Conservation (phyloP, 768 basidiomycete species). For the Suillus fuscotomentosus region DNA sequence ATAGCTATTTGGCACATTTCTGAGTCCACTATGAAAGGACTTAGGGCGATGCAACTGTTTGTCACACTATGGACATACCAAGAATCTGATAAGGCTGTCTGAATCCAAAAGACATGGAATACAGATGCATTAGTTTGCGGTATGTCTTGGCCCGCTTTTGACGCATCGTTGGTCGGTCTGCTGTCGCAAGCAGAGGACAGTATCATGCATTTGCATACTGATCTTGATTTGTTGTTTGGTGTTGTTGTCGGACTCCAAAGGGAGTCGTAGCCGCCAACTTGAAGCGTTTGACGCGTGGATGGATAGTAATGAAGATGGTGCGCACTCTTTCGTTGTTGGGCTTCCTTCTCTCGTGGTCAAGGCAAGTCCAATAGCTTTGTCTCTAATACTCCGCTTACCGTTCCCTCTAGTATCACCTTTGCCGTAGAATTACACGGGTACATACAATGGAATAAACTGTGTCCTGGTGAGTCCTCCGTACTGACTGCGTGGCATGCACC, state of each 20-base stretch:
- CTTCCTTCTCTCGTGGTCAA: slow-evolving; percentile 16
- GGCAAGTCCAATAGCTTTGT: slow-evolving; percentile 10
- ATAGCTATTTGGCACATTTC: slow-evolving; percentile 74
- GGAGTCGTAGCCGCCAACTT: background rate
- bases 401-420: slow-evolving; percentile 21
- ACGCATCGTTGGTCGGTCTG: slow-evolving; percentile 54
- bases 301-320: slow-evolving; percentile 16
- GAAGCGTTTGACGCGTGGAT: slow-evolving; percentile 7
- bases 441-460: slow-evolving; percentile 71
- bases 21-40: slow-evolving; percentile 57
- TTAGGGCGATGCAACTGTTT: slow-evolving; percentile 28
- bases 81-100: slow-evolving; percentile 93
- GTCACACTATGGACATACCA: slow-evolving; percentile 43
- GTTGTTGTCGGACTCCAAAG: slow-evolving; percentile 15
- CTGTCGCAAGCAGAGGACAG: background rate
- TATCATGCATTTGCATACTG: background rate
- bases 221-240: slow-evolving; percentile 21
- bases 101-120: slow-evolving; percentile 85
- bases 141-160: slow-evolving; percentile 96
- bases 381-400: background rate
- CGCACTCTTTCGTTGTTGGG: background rate
- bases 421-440: slow-evolving; percentile 61
- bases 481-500: slow-evolving; percentile 1
- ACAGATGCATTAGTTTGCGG: slow-evolving; percentile 90
- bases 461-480: slow-evolving; percentile 7